A percentile compares a stretch with the other conserved stretches of the same genome.
phyloP scores from a whole-genome alignment of 352 stramenopile species.

The Globisporangium abappressorium region DNA sequence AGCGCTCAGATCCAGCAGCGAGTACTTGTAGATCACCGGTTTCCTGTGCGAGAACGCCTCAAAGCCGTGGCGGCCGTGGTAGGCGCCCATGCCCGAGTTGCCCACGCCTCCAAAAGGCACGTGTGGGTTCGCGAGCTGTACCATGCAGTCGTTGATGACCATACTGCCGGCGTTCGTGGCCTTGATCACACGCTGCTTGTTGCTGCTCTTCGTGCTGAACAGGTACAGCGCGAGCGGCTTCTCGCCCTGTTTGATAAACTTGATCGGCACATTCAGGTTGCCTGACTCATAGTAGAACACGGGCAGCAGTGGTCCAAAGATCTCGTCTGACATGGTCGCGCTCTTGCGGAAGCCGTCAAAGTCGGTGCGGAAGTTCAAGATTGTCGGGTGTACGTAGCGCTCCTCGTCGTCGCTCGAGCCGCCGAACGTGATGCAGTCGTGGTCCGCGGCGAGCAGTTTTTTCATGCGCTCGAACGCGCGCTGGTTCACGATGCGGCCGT shows the following conservation, averaged over 20 bases:
- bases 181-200: slow-evolving; percentile 35
- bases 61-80: slow-evolving; percentile 83
- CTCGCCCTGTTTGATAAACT: slow-evolving; percentile 34
- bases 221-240: slow-evolving; percentile 89
- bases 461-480: slow-evolving; percentile 13
- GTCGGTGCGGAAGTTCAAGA: slow-evolving; percentile 85
- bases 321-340: slow-evolving; percentile 89
- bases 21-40: slow-evolving; percentile 65
- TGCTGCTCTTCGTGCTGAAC: slow-evolving; percentile 50
- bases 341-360: slow-evolving; percentile 43
- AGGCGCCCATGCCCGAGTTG: slow-evolving; percentile 73
- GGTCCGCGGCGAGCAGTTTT: slow-evolving; percentile 56
- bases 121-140: slow-evolving; percentile 61
- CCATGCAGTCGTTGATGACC: slow-evolving; percentile 78
- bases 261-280: slow-evolving; percentile 31
- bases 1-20: slow-evolving; percentile 44
- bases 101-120: slow-evolving; percentile 86
- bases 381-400: slow-evolving; percentile 82
- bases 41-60: slow-evolving; percentile 73
- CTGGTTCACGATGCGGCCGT: slow-evolving; percentile 36
- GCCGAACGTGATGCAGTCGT: slow-evolving; percentile 52
- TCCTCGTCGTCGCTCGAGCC: slow-evolving; percentile 61
- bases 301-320: slow-evolving; percentile 95
- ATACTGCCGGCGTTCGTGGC: slow-evolving; percentile 61
- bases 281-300: slow-evolving; percentile 79